These are phyloP conservation scores for Porogramme epimiltina DNA, from an alignment of 1,284 basidiomycete species.

Conservation along the genomic window DNA sequence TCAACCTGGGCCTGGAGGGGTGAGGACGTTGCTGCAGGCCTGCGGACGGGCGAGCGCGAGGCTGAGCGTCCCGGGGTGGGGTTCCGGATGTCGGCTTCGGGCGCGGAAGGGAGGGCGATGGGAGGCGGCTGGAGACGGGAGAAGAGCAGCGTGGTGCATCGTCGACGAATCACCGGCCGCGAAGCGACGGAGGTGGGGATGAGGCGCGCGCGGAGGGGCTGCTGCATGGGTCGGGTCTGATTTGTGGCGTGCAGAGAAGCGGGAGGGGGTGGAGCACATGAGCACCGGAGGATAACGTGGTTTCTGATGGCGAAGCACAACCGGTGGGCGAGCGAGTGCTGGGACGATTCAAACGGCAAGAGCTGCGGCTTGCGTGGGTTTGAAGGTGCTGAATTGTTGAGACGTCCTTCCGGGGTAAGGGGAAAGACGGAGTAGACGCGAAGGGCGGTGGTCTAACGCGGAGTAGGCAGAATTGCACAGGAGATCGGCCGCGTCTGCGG, in stretches of 20 bases:
- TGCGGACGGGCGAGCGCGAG: not conserved
- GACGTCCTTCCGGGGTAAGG: too few relatives aligned
- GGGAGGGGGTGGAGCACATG: slow-evolving; percentile 16
- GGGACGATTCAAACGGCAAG: not conserved
- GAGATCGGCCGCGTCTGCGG: too few relatives aligned
- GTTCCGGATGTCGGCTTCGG: not conserved
- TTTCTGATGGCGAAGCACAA: slow-evolving; percentile 18
- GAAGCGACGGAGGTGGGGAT: slow-evolving; percentile 4
- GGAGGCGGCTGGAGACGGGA: not conserved
- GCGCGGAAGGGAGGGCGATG: not conserved
- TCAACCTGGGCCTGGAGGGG: slow-evolving; percentile 5
- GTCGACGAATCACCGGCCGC: not conserved
- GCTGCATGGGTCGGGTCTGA: not conserved
- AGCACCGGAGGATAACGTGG: slow-evolving; percentile 13
- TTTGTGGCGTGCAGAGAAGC: slow-evolving; percentile 13
- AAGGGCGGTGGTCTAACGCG: too few relatives aligned
- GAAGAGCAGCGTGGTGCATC: not conserved
- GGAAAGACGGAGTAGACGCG: not conserved
- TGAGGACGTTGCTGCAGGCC: slow-evolving; percentile 1
- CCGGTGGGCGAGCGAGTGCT: not conserved
- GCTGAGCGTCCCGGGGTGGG: not conserved
- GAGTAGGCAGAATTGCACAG: too few relatives aligned
- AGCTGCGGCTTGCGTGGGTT: not conserved
- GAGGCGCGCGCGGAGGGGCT: not conserved
- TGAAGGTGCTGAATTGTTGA: not conserved